Base-by-base conservation (phyloP, 2,329 filamentous ascomycete genomes). In the Ophiostoma tasmaniense region DNA sequence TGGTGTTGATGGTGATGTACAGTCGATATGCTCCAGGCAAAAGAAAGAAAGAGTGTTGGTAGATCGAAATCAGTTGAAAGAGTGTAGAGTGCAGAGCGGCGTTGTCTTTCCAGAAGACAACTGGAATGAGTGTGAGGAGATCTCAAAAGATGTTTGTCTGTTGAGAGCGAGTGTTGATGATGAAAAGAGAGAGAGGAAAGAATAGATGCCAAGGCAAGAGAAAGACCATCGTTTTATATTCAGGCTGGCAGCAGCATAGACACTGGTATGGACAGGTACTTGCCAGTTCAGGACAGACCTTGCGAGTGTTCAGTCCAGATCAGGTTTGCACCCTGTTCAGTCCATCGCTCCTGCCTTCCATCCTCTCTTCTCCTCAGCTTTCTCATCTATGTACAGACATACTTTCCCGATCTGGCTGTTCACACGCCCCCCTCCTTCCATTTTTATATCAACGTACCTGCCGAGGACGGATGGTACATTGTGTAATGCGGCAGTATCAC, bases 41-140 rank as follows among this genome's bases (percentile, higher is more conserved):
- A 17, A 33, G 59, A 22, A 39, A 50, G 42, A 42, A 42, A 67
- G 59, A 67, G 52, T 33, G 55, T 37, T 11, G 5, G 28, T n/a
- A 10, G 30, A 45, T 11, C 22, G 52, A 28, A 42, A 35, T 7
- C 33, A 25, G 30, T 17, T 11, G 10, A 35, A 35, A 62, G 59
- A 62, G 39, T 66, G 37, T 33, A 66, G 14, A 37, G 20, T 35
- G 52, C n/a, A 28, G 59, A 33, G 17, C 37, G 61, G 35, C 28
- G 62, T 62, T 62, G 64, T 65, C 64, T 65, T 65, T 65, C 64
- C 64, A 65, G 64, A 65, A 65, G 64, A 67, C 61, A 62, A 37
- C 2, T 13, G 6, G 33, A 35, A 35, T 35, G 59, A 62, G 28
- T 33, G 59, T 33, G 59, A 28, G 52, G 52, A 22, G 52, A 22